phyloP scores from a whole-genome alignment of 441 rosid species.

The Erysimum cheiri region DNA sequence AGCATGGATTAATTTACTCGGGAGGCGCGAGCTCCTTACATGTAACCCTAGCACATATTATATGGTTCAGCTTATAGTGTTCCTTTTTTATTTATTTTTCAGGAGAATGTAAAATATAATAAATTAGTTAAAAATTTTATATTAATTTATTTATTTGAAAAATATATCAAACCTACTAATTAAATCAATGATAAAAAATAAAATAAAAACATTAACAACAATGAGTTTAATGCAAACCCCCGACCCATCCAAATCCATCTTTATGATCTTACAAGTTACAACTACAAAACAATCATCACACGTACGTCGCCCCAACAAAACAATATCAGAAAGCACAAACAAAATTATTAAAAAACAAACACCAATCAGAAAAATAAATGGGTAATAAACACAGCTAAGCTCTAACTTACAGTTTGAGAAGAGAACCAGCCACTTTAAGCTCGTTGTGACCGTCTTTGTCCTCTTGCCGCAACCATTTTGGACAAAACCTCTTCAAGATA shows the following conservation, averaged over 20 bases:
- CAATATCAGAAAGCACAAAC: background rate
- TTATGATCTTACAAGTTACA: slow-evolving; percentile 16
- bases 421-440: slow-evolving; percentile 20
- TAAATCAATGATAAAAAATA: no score
- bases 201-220: background rate
- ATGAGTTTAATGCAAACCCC: background rate
- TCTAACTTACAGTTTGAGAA: slow-evolving; percentile 29
- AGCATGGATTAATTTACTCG: no score
- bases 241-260: slow-evolving; percentile 9
- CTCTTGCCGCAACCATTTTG: slow-evolving; percentile 47
- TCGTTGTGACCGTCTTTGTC: slow-evolving; percentile 53
- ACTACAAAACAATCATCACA: slow-evolving; percentile 30
- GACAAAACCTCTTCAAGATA: slow-evolving; percentile 62
- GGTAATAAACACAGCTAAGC: slow-evolving; percentile 19
- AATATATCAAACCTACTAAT: no score
- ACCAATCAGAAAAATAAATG: background rate
- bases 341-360: slow-evolving; percentile 9
- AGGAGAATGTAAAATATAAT: no score
- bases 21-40: no score
- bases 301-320: background rate
- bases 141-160: no score
- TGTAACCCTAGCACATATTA: no score
- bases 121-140: no score
- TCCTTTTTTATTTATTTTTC: no score
- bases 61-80: no score